phyloP scores from a whole-genome alignment of 139 green algal species.

The Trebouxia sp. region DNA sequence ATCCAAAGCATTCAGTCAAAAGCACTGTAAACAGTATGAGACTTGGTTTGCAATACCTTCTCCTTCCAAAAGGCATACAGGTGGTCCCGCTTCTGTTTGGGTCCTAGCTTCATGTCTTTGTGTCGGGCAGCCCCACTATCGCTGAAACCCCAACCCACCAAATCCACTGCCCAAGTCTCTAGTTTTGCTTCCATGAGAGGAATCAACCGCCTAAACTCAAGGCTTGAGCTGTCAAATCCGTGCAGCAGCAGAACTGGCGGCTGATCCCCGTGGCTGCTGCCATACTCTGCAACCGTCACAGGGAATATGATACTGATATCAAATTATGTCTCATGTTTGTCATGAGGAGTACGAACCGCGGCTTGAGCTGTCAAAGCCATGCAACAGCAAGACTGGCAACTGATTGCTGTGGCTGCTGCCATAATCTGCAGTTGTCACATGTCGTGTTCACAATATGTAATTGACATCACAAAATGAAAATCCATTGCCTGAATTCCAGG shows the following conservation, averaged over 20 bases:
- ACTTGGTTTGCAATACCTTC: slow-evolving; percentile 37
- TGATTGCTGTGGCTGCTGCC: not conserved
- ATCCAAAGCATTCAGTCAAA: too few species aligned
- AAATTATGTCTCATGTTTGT: slow-evolving; percentile 47
- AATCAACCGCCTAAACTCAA: slow-evolving; percentile 46
- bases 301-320: not conserved
- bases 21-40: too few species aligned
- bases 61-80: slow-evolving; percentile 75
- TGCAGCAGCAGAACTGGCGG: slow-evolving; percentile 85
- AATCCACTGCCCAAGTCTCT: slow-evolving; percentile 78
- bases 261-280: not conserved
- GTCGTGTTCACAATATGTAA: not conserved
- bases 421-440: too few species aligned
- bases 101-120: slow-evolving; percentile 41
- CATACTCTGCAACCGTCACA: not conserved
- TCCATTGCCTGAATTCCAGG: slow-evolving; percentile 33
- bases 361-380: slow-evolving; percentile 87
- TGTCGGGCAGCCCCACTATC: slow-evolving; percentile 34
- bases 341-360: slow-evolving; percentile 22
- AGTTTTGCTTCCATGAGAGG: slow-evolving; percentile 24
- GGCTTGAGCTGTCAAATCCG: slow-evolving; percentile 87
- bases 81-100: slow-evolving; percentile 79
- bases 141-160: slow-evolving; percentile 64
- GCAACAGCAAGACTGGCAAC: slow-evolving; percentile 80
- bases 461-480: slow-evolving; percentile 47